A percentile compares a stretch with the other conserved stretches of the same genome.
Conservation (phyloP, 768 basidiomycete species). For the Amyloporia xantha region DNA sequence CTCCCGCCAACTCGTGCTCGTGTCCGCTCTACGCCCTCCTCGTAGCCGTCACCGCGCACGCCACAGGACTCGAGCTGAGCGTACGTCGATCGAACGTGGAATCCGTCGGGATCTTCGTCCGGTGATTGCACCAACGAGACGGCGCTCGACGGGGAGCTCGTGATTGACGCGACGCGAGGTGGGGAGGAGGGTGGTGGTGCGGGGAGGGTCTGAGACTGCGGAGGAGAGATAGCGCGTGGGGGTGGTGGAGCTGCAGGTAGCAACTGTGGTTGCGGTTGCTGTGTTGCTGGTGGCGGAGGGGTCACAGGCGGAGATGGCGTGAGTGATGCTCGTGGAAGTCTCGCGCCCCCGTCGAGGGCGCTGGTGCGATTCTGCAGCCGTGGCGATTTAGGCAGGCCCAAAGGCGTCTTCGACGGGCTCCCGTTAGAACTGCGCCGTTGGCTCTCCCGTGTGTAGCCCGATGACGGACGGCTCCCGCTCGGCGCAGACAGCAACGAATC, state of each 20-base stretch:
- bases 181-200: conserved; percentile 21
- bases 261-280: conserved; percentile 3
- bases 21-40: conserved; percentile 91
- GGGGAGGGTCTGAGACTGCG: conserved; percentile 13
- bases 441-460: too few species aligned
- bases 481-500: background rate
- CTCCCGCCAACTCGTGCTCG: conserved; percentile 59
- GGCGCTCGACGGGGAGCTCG: conserved; percentile 40
- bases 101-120: conserved; percentile 76
- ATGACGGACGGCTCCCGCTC: background rate
- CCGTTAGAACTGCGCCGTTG: background rate
- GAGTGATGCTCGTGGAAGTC: background rate
- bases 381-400: conserved; percentile 4
- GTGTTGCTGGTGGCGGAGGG: conserved; percentile 11
- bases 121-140: conserved; percentile 64
- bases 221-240: too few species aligned
- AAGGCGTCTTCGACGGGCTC: background rate
- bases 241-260: conserved; percentile 10
- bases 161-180: conserved; percentile 29
- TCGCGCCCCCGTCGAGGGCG: background rate
- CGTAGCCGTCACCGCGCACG: conserved; percentile 92
- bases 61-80: conserved; percentile 84
- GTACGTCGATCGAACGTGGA: conserved; percentile 81
- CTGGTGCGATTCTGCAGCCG: background rate
- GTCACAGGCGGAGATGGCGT: conserved; percentile 3